These are phyloP conservation scores for Aspergillus ustus DNA, from an alignment of 2,329 filamentous ascomycete genomes.

Conservation along the genomic window DNA sequence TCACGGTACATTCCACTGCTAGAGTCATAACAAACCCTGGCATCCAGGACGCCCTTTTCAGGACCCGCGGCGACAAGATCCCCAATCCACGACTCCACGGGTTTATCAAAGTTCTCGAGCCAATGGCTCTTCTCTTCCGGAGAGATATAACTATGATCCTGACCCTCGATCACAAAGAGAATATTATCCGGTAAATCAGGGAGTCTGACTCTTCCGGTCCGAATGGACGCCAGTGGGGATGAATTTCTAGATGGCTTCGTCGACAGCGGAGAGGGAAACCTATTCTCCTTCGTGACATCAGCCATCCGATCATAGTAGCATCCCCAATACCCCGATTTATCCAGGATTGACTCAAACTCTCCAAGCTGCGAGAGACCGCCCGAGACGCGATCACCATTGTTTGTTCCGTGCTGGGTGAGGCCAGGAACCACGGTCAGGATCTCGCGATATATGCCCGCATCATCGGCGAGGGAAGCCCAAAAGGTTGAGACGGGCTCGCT, in stretches of 20 bases:
- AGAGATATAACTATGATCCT: slow-evolving; percentile 21
- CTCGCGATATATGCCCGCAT: slow-evolving; percentile 25
- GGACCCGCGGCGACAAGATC: slow-evolving; percentile 12
- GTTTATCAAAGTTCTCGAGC: slow-evolving; percentile 19
- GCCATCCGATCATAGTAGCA: slow-evolving; percentile 23
- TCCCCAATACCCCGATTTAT: slow-evolving; percentile 27
- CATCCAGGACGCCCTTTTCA: slow-evolving; percentile 14
- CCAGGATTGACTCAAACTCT: background rate
- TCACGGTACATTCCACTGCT: background rate
- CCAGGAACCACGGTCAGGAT: slow-evolving; percentile 16
- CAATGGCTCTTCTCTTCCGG: slow-evolving; percentile 17
- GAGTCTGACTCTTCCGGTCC: slow-evolving; percentile 8
- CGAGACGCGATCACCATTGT: background rate
- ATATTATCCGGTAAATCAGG: slow-evolving; percentile 22
- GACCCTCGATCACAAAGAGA: slow-evolving; percentile 25
- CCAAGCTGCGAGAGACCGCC: slow-evolving; percentile 20
- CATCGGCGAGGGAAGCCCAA: slow-evolving; percentile 19
- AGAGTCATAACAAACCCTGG: slow-evolving; percentile 20
- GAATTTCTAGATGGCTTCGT: background rate
- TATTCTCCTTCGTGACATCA: slow-evolving; percentile 2
- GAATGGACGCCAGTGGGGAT: background rate
- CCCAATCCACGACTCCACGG: slow-evolving; percentile 14
- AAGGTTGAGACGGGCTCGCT: slow-evolving; percentile 18
- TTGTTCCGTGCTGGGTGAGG: slow-evolving; percentile 21
- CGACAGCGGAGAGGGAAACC: background rate